Conservation (phyloP, 192 early-diverging fungal species). For the Dissophora globulifera region DNA sequence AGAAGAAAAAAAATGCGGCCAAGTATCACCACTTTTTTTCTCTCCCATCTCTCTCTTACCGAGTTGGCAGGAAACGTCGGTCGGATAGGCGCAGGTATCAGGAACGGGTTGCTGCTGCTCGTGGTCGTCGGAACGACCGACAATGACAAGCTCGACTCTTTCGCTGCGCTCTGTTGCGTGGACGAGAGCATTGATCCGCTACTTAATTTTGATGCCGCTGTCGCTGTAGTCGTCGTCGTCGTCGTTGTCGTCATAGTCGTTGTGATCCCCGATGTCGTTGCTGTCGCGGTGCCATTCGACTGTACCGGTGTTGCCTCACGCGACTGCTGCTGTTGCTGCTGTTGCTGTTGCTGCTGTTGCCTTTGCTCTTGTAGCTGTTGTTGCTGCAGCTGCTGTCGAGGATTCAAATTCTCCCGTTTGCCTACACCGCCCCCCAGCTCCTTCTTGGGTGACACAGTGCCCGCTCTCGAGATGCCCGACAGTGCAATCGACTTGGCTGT, state of each 20-base stretch:
- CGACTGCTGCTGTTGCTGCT: background rate
- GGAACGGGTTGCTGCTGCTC: conserved; percentile 11
- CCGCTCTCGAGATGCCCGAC: background rate
- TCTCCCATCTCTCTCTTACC: no score
- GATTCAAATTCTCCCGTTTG: background rate
- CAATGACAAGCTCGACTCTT: no score
- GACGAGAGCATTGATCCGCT: background rate
- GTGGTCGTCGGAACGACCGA: no score
- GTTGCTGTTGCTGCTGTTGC: background rate
- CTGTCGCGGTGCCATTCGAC: background rate
- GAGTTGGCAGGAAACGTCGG: background rate
- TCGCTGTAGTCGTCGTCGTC: background rate
- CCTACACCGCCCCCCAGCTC: no score
- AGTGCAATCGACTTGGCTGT: conserved; percentile 15
- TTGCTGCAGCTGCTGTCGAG: background rate
- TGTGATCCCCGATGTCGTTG: background rate
- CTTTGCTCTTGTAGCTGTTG: no score
- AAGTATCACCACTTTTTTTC: no score
- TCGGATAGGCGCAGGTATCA: conserved; percentile 10
- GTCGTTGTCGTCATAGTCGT: background rate
- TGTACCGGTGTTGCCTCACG: conserved; percentile 6
- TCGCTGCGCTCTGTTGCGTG: background rate
- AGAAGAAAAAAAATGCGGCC: background rate
- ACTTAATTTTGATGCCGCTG: background rate
- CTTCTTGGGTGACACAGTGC: background rate